A percentile compares a stretch with the other conserved stretches of the same genome.
Evolutionary conservation across 306 rosid genomes (phyloP).

Genomic region (Fragaria nilgerrensis): DNA sequence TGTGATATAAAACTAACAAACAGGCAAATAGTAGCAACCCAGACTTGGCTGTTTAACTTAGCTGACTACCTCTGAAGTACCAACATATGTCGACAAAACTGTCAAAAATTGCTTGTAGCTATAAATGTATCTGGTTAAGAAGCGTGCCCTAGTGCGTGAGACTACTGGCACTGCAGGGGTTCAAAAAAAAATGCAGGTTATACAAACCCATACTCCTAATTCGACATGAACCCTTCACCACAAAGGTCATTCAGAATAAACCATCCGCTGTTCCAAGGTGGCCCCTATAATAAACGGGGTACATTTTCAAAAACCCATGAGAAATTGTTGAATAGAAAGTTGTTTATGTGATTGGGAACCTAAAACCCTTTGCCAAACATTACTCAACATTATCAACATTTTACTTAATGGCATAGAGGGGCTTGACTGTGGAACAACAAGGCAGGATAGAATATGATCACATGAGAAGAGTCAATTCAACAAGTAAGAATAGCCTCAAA

Average conservation of each 20-base stretch:
- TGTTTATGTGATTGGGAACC: neutral
- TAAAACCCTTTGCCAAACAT: constrained; percentile 1
- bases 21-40: neutral
- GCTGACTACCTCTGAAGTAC: neutral
- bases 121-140: neutral
- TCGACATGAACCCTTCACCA: neutral
- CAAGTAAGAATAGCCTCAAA: neutral
- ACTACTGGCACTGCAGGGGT: neutral
- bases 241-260: neutral
- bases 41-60: neutral
- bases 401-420: neutral
- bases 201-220: neutral
- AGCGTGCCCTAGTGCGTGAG: neutral
- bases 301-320: neutral
- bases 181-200: neutral
- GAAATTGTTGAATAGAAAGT: neutral
- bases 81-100: neutral
- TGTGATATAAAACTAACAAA: neutral
- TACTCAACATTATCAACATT: neutral
- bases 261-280: neutral
- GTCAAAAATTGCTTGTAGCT: neutral
- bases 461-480: neutral
- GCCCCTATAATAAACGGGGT: neutral
- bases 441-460: neutral
- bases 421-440: neutral